Percentiles rank a stretch among this genome's conserved stretches.
phyloP scores from a whole-genome alignment of 805 yeast genomes.

The Hanseniaspora meyeri region DNA sequence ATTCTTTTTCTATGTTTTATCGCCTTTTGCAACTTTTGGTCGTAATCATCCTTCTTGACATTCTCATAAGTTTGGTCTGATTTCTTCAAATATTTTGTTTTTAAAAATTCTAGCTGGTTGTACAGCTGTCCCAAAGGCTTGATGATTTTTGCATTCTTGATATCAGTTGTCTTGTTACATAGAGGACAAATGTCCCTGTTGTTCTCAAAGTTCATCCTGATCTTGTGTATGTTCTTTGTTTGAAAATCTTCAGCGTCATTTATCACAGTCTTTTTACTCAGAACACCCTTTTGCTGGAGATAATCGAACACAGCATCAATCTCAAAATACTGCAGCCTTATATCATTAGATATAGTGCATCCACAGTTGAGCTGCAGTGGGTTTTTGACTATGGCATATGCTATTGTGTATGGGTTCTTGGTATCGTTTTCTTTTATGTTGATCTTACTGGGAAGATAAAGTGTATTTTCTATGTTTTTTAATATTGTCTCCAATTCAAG shows the following conservation, averaged over 20 bases:
- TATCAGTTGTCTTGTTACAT: slow-evolving; percentile 22
- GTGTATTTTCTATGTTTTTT: slow-evolving; percentile 21
- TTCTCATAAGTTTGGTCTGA: background rate
- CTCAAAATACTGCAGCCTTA: background rate
- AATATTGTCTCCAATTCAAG: slow-evolving; percentile 14
- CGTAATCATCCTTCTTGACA: slow-evolving; percentile 1
- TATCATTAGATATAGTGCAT: slow-evolving; percentile 15
- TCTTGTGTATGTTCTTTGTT: slow-evolving; percentile 15
- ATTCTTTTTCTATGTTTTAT: slow-evolving; percentile 9
- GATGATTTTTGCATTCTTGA: slow-evolving; percentile 25
- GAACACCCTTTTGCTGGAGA: background rate
- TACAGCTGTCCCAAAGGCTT: slow-evolving; percentile 26
- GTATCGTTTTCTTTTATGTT: slow-evolving; percentile 15
- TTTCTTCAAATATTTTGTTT: background rate
- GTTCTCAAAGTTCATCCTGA: slow-evolving; percentile 10
- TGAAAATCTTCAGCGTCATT: background rate
- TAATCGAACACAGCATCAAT: background rate
- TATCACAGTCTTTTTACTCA: slow-evolving; percentile 9
- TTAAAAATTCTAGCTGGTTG: slow-evolving; percentile 19
- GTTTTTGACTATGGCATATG: slow-evolving; percentile 21
- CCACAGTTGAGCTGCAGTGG: slow-evolving; percentile 24
- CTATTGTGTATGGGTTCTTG: slow-evolving; percentile 17
- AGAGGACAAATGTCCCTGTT: slow-evolving; percentile 27
- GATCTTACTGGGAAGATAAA: slow-evolving; percentile 22
- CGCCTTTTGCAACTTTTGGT: slow-evolving; percentile 14